A percentile compares a stretch with the other conserved stretches of the same genome.
phyloP scores from a whole-genome alignment of 495 filamentous ascomycete genomes.

The Penicillium longicatenatum region DNA sequence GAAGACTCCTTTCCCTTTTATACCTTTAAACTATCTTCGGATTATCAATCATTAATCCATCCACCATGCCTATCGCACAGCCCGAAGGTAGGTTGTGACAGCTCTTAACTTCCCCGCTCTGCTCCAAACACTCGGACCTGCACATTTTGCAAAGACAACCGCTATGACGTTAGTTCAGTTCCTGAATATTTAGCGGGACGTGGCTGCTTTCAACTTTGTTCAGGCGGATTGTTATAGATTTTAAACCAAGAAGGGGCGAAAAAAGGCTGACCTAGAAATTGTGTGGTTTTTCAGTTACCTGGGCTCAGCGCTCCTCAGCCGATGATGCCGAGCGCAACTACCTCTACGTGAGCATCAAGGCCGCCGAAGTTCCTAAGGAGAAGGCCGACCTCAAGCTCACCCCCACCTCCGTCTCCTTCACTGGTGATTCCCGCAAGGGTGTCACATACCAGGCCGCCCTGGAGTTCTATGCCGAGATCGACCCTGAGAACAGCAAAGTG shows the following conservation, averaged over 20 bases:
- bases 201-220: neutral
- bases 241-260: neutral
- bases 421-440: slow-evolving; percentile 79
- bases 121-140: slow-evolving; percentile 20
- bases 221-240: neutral
- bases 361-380: slow-evolving; percentile 70
- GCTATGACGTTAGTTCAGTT: slow-evolving; percentile 16
- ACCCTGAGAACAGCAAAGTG: slow-evolving; percentile 74
- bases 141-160: slow-evolving; percentile 28
- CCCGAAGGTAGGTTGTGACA: slow-evolving; percentile 45
- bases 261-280: slow-evolving; percentile 22
- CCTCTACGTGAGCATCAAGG: slow-evolving; percentile 87
- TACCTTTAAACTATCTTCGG: neutral
- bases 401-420: slow-evolving; percentile 75
- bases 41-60: slow-evolving; percentile 25
- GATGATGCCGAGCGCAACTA: slow-evolving; percentile 83
- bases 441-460: slow-evolving; percentile 81
- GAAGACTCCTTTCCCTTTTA: slow-evolving; percentile 5
- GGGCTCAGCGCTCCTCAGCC: slow-evolving; percentile 92
- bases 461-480: slow-evolving; percentile 92
- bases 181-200: neutral
- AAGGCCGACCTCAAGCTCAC: slow-evolving; percentile 79
- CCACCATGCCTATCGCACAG: slow-evolving; percentile 29
- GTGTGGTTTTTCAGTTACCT: slow-evolving; percentile 66
- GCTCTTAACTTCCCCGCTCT: slow-evolving; percentile 41